Conservation (phyloP, 2,329 filamentous ascomycete species). For the Colletotrichum karsti region DNA sequence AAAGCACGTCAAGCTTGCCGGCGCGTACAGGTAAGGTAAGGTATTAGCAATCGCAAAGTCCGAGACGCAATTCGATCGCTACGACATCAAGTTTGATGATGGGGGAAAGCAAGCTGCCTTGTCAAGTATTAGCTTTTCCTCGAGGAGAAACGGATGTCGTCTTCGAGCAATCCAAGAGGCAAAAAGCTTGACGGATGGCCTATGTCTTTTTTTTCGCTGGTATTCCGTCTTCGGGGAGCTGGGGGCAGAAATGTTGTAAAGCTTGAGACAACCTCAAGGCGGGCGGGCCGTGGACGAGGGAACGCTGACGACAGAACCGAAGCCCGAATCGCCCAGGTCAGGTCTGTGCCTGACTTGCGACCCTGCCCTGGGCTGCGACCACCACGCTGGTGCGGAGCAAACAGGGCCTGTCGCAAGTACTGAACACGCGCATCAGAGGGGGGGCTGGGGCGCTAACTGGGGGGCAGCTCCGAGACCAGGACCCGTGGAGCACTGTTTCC, state of each 20-base stretch:
- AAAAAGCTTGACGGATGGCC: not conserved
- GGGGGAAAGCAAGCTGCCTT: not conserved
- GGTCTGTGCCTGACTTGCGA: slow-evolving; percentile 14
- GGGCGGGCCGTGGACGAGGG: slow-evolving; percentile 6
- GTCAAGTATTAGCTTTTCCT: too few species aligned
- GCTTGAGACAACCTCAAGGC: slow-evolving; percentile 23
- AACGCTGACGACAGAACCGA: not conserved
- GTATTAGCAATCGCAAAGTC: not conserved
- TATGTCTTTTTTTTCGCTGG: not conserved
- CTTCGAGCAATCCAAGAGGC: not conserved
- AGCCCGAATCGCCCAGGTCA: slow-evolving; percentile 1
- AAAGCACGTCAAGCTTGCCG: slow-evolving; percentile 1
- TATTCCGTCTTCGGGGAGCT: not conserved
- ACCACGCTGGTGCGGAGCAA: slow-evolving; percentile 23
- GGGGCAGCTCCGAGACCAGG: not conserved
- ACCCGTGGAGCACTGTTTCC: not conserved
- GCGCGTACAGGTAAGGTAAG: not conserved
- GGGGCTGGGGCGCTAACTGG: slow-evolving; percentile 5
- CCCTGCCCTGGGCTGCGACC: not conserved
- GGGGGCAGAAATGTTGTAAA: slow-evolving; percentile 3
- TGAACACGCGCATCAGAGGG: slow-evolving; percentile 1
- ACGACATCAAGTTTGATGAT: not conserved
- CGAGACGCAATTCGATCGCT: not conserved
- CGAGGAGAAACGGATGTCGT: not conserved
- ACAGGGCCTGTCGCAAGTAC: slow-evolving; percentile 18